Evolutionary conservation across 306 rosid species (phyloP).

Genomic region (Begonia peltatifolia): DNA sequence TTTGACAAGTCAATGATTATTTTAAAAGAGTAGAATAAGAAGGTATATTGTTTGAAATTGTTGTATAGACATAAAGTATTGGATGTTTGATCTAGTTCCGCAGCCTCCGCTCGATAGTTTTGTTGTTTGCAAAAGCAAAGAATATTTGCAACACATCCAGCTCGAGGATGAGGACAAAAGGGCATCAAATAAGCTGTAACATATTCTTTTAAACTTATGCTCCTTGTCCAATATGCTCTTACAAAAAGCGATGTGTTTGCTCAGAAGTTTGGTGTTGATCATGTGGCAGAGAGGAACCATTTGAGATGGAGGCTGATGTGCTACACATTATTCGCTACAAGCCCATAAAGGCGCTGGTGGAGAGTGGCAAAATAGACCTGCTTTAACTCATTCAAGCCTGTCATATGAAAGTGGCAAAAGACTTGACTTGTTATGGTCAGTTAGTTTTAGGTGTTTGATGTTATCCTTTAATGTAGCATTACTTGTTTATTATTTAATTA

Average conservation of each 20-base stretch:
- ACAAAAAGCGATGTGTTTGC: neutral
- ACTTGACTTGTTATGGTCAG: too few species aligned
- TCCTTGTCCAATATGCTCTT: conserved; percentile 6
- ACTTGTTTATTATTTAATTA: too few species aligned
- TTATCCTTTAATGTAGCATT: too few species aligned
- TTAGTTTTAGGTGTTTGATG: too few species aligned
- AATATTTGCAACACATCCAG: conserved; percentile 68
- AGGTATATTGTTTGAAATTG: too few species aligned
- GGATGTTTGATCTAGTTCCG: conserved; percentile 39
- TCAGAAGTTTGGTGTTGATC: neutral
- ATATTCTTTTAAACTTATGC: neutral
- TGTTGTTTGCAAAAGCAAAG: conserved; percentile 80
- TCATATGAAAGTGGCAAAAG: too few species aligned
- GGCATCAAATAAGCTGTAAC: conserved; percentile 57
- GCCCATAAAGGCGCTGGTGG: conserved; percentile 66
- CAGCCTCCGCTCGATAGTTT: conserved; percentile 63
- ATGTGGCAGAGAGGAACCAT: conserved; percentile 29
- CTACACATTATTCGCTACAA: conserved; percentile 72
- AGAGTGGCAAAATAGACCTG: conserved; percentile 66
- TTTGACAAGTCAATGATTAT: too few species aligned
- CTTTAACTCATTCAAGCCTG: neutral
- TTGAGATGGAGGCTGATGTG: conserved; percentile 45
- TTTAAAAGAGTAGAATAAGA: too few species aligned
- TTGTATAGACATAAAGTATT: neutral
- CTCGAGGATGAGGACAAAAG: conserved; percentile 61